phyloP scores from a whole-genome alignment of 2,329 filamentous ascomycete genomes.

The Onygena corvina region DNA sequence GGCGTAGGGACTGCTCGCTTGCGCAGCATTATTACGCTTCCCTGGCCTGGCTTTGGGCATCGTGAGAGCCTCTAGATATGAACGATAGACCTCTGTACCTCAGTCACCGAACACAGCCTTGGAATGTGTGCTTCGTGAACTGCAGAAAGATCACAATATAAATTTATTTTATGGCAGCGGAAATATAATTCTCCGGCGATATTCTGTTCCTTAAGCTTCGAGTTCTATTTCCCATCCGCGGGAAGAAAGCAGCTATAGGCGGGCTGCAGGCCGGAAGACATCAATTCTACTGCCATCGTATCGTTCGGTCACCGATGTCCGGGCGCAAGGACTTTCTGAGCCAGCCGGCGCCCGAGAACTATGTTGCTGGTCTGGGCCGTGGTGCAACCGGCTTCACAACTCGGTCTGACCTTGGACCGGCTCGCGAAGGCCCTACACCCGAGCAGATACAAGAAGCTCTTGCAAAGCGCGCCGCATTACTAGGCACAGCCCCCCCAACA shows the following conservation, averaged over 20 bases:
- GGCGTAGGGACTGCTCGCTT: slow-evolving; percentile 29
- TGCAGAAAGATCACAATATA: neutral
- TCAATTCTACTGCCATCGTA: neutral
- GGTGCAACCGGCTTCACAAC: slow-evolving; percentile 98
- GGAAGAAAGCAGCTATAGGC: neutral
- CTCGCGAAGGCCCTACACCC: slow-evolving; percentile 86
- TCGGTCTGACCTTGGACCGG: slow-evolving; percentile 87
- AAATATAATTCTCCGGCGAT: neutral
- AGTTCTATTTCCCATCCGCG: neutral
- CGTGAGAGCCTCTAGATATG: neutral
- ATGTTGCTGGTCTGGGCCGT: slow-evolving; percentile 91
- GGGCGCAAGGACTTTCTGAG: slow-evolving; percentile 73
- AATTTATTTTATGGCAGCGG: neutral
- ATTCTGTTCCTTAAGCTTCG: neutral
- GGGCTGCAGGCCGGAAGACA: neutral
- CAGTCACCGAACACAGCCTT: too few relatives aligned
- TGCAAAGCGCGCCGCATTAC: slow-evolving; percentile 77
- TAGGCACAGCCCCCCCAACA: slow-evolving; percentile 59
- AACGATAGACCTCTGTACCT: too few relatives aligned
- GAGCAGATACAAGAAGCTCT: slow-evolving; percentile 98
- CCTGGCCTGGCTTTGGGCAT: slow-evolving; percentile 46
- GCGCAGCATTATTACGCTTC: slow-evolving; percentile 42
- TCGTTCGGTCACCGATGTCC: slow-evolving; percentile 37
- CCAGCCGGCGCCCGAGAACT: slow-evolving; percentile 74
- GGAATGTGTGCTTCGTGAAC: neutral